These are phyloP conservation scores for Boletellus deceptivus DNA, from an alignment of 1,284 basidiomycete species.

Conservation along the genomic window DNA sequence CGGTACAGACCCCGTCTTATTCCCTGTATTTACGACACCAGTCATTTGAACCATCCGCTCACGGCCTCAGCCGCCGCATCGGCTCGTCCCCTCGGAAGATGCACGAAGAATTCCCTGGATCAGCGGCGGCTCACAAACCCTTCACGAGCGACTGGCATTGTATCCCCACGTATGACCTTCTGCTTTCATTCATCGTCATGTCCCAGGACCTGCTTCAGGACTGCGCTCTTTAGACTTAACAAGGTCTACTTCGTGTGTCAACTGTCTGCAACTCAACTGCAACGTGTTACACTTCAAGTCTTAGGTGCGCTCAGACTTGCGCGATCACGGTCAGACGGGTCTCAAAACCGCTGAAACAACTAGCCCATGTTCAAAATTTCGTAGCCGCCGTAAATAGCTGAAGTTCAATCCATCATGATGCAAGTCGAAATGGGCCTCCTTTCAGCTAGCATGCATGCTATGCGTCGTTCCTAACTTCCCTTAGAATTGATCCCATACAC, in stretches of 20 bases:
- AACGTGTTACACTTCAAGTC: neutral
- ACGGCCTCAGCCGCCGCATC: too few species aligned
- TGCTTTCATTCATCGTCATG: neutral
- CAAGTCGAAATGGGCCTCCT: too few species aligned
- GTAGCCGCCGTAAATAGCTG: too few species aligned
- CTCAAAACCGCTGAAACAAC: neutral
- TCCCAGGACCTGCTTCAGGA: neutral
- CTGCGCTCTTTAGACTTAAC: neutral
- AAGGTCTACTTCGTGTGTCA: neutral
- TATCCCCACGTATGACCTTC: neutral
- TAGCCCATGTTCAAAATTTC: too few species aligned
- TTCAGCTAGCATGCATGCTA: too few species aligned
- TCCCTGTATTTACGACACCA: too few species aligned
- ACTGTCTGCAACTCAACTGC: neutral
- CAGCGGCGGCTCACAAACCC: neutral
- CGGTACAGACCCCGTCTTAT: too few species aligned
- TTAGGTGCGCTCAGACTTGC: constrained; percentile 2
- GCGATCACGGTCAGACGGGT: neutral
- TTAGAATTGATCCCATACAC: too few species aligned
- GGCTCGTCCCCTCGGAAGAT: neutral
- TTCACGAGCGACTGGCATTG: neutral
- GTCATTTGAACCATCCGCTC: too few species aligned
- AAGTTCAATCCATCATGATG: too few species aligned
- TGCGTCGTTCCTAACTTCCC: too few species aligned
- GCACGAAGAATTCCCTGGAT: neutral